Evolutionary conservation across 352 stramenopile genomes (phyloP), one percentile per base, ranked within the genome.

Genomic region (Phytophthora pisi): DNA sequence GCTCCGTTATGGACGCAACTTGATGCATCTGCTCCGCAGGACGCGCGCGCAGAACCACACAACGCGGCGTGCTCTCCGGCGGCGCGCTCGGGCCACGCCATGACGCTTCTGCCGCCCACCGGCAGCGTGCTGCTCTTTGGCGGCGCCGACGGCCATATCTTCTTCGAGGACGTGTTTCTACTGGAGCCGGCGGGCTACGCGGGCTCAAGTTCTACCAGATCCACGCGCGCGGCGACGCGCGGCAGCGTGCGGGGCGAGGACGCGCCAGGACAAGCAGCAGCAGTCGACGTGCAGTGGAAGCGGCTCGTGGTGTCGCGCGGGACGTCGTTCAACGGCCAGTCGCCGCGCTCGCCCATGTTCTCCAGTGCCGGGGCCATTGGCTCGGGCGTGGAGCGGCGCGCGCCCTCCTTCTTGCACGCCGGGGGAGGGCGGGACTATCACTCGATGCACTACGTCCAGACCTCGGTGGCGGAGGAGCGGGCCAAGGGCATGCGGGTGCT

Each of bases 381-480:
- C 31, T 62, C 57, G 10, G 54, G 46, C 8, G 43, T 60, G n/a
- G 45, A 59, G 43, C 67, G 20, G 49, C 66, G 57, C 24, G 6
- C 28, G 13, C 51, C 50, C 31, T 69, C 51, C 9, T 71, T 69
- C 3, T 42, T 61, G 40, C 68, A 73, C 36, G 50, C 64, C 15
- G 64, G 71, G 57, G 50, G 60, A 54, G 69, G 70, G 26, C 79
- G 85, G 38, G 80, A 90, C 61, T 82, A 89, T 60, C 82, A 91
- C 68, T 79, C 79, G 10, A 91, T 93, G 82, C 85, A 93, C 68
- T 93, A 93, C 57, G 70, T 91, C 7, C 61, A 79, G 31, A 61
- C 70, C 18, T 61, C 71, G 15, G 54, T 18, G 4, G 64, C 78
- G 28, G 77, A 89, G 13, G 78, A 84, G 52, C 50, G 31, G 5